Evolutionary conservation across 2,329 filamentous ascomycete species (phyloP), one percentile per base, ranked within the genome.

Genomic region (Fonsecaea multimorphosa): DNA sequence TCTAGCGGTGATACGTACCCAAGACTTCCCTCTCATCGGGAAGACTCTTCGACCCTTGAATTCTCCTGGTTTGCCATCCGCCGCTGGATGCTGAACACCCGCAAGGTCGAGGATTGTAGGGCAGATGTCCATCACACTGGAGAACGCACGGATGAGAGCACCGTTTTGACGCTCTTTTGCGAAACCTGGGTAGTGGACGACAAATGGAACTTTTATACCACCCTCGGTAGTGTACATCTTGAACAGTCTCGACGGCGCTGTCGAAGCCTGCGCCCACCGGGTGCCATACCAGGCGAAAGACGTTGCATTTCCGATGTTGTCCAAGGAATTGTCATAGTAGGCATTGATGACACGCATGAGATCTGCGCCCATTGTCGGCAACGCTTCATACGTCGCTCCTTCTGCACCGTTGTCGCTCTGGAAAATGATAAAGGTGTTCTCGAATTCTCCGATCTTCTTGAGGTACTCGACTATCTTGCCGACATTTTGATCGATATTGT

Each of bases 81-180:
- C 11, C 5, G 6, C 44, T 49, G 44, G 44, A 69, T 87, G 84
- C 40, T 75, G 71, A 38, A 78, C 70, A 5, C 77, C 77, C 1
- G 78, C 78, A 72, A 80, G 78, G 4, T 78, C 73, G 3, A 80
- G 70, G 36, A 80, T 76, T 0, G 82, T 81, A 0, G 82, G 82
- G 1, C 80, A 76, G 1, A 84, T 76, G 64, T 84, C 82, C 82
- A 84, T 84, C 40, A 83, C 81, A 0, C 81, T 84, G 3, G 82
- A 78, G 57, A 79, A 79, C 2, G 67, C 60, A 59, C 76, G 64
- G 11, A 72, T 70, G 52, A 75, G 71, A 6, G 63, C 32, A 31
- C 57, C 63, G 22, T 64, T 58, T 36, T 63, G 75, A 34, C 62
- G 40, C 3, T 34, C 54, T 24, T 63, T 60, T 36, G 66, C 55